phyloP scores from a whole-genome alignment of 352 stramenopile species.

The Globisporangium nunn region DNA sequence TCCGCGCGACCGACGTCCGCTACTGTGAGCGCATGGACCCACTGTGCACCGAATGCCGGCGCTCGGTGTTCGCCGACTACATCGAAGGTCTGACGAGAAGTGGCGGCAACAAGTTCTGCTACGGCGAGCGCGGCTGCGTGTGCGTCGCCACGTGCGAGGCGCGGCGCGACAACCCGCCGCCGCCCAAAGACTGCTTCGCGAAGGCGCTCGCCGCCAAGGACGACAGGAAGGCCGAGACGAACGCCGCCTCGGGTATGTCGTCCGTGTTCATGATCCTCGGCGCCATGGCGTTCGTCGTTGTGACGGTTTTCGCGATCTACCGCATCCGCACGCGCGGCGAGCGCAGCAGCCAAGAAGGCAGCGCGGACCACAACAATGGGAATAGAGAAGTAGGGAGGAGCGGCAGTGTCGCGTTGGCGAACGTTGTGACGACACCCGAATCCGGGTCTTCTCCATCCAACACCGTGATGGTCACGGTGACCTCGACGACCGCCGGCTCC shows the following conservation, averaged over 20 bases:
- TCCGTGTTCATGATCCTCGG: conserved; percentile 21
- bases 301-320: conserved; percentile 44
- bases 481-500: conserved; percentile 13
- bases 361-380: background rate
- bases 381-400: background rate
- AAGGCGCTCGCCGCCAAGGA: conserved; percentile 15
- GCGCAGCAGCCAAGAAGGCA: background rate
- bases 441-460: conserved; percentile 6
- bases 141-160: conserved; percentile 16
- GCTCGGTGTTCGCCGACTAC: conserved; percentile 14
- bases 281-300: conserved; percentile 38
- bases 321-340: conserved; percentile 32
- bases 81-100: conserved; percentile 6
- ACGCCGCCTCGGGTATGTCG: background rate
- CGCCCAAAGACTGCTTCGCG: conserved; percentile 9
- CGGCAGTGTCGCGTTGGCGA: background rate
- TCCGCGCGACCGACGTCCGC: conserved; percentile 4
- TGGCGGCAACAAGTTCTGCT: conserved; percentile 7
- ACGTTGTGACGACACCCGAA: conserved; percentile 10
- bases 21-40: conserved; percentile 11
- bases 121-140: conserved; percentile 13
- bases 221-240: background rate
- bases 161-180: conserved; percentile 2
- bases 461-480: conserved; percentile 13
- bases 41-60: conserved; percentile 7